Conservation (phyloP, 352 stramenopile genomes). For the Albugo candida region DNA sequence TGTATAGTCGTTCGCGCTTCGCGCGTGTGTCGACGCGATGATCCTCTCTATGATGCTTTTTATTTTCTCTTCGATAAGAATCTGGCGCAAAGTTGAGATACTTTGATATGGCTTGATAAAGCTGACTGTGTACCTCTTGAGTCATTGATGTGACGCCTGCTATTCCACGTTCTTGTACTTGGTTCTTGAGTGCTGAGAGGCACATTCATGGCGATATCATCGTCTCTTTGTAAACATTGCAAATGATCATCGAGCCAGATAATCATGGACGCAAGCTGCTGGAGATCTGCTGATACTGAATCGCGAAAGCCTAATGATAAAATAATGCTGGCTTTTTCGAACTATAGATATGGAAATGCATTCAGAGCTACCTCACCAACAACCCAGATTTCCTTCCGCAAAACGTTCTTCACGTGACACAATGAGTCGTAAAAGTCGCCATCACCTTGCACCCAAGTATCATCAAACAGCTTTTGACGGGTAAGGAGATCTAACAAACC, state of each 20-base stretch:
- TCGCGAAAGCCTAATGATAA: slow-evolving; percentile 32
- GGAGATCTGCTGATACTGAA: slow-evolving; percentile 53
- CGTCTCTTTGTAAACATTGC: slow-evolving; percentile 16
- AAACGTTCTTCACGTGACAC: slow-evolving; percentile 57
- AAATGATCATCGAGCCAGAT: slow-evolving; percentile 60
- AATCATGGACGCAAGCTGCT: slow-evolving; percentile 53
- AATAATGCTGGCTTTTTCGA: not conserved
- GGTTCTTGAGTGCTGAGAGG: too few relatives aligned
- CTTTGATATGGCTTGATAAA: too few relatives aligned
- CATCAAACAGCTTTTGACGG: not conserved
- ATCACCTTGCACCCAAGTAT: slow-evolving; percentile 22
- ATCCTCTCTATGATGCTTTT: too few relatives aligned
- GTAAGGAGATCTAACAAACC: slow-evolving; percentile 14
- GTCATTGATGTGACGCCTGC: too few relatives aligned
- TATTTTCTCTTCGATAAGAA: too few relatives aligned
- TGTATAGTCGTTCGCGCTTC: too few relatives aligned
- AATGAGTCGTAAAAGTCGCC: slow-evolving; percentile 77
- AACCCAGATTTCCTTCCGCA: slow-evolving; percentile 74
- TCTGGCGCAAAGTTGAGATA: too few relatives aligned
- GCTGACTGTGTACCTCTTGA: too few relatives aligned
- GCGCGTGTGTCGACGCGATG: too few relatives aligned
- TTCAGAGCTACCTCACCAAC: slow-evolving; percentile 21
- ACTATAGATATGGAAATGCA: not conserved
- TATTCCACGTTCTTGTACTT: too few relatives aligned
- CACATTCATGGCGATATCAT: not conserved